Evolutionary conservation across 306 rosid species (phyloP), one percentile per base, ranked within the genome.

Genomic region (Inga oerstediana): DNA sequence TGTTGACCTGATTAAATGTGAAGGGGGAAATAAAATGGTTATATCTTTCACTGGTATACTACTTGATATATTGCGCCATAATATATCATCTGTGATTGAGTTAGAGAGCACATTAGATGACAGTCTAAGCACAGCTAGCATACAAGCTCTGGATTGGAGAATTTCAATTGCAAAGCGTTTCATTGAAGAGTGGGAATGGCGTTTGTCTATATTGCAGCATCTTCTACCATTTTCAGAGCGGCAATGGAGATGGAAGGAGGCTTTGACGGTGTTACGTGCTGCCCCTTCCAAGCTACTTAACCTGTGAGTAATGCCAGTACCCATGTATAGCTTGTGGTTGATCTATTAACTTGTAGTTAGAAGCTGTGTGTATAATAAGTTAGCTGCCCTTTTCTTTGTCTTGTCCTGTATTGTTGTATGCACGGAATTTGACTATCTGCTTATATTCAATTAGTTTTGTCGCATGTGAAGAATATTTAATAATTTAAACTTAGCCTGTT

Each of bases 161-260:
- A 86, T 92, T 78, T 91, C 98, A 72, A 83, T 87, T 85, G 88
- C 97, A 72, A 90, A 87, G 19, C 90, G 80, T 82, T 96, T 96
- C 89, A 89, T 91, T 82, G 99, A 96, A 91, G 99, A 96, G 87
- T 96, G 98, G 97, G 92, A 93, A 87, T 96, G 99, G 99, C 94
- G 99, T 77, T 87, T 96, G 91, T 93, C 99, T 88, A 93, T 93
- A 88, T 88, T 96, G 85, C 99, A 96, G 89, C 97, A 83, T 86
- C 96, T 96, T 83, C 89, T 96, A 73, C 99, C 99, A 35, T 92
- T 96, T 66, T 88, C 99, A 49, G 99, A 92, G 76, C 94, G 97
- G 22, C 94, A 91, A 81, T 96, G 99, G 99, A 92, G 88, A 85
- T 96, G 99, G 99, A 92, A 92, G 89, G 99, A 96, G 90, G 98